Base-by-base conservation (phyloP, 495 filamentous ascomycete species). In the Aspergillus mulundensis region DNA sequence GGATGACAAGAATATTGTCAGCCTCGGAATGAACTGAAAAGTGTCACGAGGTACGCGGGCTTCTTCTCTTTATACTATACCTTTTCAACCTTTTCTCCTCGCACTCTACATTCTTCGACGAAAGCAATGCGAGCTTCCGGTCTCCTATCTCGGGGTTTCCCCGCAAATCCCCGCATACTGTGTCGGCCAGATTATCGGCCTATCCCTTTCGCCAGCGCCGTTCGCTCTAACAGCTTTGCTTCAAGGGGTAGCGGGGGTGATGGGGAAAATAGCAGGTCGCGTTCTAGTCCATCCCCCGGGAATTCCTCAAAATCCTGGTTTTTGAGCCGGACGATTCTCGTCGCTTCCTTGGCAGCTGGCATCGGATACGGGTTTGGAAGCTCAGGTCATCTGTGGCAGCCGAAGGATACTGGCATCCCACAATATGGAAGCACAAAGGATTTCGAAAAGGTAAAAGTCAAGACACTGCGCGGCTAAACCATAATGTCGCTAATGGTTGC, bases 351-450 rank as follows among this genome's bases (percentile, higher is more conserved):
- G 15, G 70, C 69, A 34, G 72, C 67, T 14, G 69, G 72, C 20
- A 55, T 72, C 10, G 72, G 73, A 20, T 76, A 74, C 43, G 61
- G 63, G n/a, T 66, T 61, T n/a, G 68, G 72, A 10, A 49, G 50
- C 14, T 66, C 56, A 28, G 61, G 41, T 41, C 57, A 68, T 23
- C 24, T 50, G 34, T 46, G 62, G 0, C 34, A 57, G 15, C 48
- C 60, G 46, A 34, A 55, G 23, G 41, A 40, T 1, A 8, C 56
- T 3, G 58, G 59, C 14, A 57, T 65, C 36, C 69, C 72, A 14
- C 61, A 65, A 32, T 79, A 77, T 62, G 76, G 74, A 23, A 68
- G 70, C 19, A 38, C 57, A n/a, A 61, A 67, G 23, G 70, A 78
- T 25, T 76, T 77, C 40, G 65, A 69, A 45, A 76, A 73, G 66